Percentiles rank a stretch among this genome's conserved stretches.
Conservation (phyloP, 2,329 filamentous ascomycete species). For the Paraphaeosphaeria minitans region DNA sequence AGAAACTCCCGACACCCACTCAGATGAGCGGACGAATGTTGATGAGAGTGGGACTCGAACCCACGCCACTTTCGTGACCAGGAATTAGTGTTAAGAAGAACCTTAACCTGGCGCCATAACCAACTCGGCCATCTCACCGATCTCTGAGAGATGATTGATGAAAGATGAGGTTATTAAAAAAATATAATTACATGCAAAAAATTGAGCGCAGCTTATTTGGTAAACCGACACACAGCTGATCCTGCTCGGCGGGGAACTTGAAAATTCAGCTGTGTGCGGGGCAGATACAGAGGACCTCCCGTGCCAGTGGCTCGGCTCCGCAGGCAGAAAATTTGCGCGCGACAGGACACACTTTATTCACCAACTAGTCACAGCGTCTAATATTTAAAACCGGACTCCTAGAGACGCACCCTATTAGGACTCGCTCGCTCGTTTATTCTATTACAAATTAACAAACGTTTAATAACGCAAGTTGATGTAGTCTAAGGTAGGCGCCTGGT, state of each 20-base stretch:
- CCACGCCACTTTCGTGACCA: constrained; percentile 49
- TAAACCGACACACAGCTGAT: too few relatives aligned
- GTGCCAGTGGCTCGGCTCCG: neutral
- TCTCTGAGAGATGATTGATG: constrained; percentile 5
- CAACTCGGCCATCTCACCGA: constrained; percentile 20
- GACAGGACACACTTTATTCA: neutral
- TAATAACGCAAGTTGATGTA: too few relatives aligned
- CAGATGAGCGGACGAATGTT: constrained; percentile 34
- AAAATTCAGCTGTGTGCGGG: neutral
- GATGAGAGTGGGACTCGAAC: constrained; percentile 50
- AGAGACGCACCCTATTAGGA: neutral
- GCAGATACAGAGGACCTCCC: neutral
- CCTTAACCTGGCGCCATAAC: constrained; percentile 23
- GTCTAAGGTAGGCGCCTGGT: too few relatives aligned
- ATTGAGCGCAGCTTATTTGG: too few relatives aligned
- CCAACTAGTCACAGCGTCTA: neutral
- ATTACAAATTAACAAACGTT: too few relatives aligned
- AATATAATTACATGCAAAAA: neutral
- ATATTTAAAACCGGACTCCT: too few relatives aligned
- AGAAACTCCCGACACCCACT: constrained; percentile 8
- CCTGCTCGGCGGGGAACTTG: neutral
- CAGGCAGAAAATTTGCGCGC: neutral
- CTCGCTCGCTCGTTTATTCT: too few relatives aligned
- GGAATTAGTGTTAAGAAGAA: constrained; percentile 22
- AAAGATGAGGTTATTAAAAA: too few relatives aligned